Evolutionary conservation across 208 protist species (phyloP).

Genomic region (Histomonas meleagridis): DNA sequence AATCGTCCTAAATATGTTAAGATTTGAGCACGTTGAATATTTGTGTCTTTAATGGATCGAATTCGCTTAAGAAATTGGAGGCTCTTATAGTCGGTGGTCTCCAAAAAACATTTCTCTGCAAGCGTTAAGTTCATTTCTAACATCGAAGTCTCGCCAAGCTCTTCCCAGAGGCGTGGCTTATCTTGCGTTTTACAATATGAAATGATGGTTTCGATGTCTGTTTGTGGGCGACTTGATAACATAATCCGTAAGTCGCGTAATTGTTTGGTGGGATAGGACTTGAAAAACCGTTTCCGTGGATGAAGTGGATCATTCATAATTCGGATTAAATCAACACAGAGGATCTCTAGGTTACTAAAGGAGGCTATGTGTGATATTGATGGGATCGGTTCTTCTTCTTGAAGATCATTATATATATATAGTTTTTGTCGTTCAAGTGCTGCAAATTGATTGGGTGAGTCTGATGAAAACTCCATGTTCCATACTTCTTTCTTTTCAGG

Average conservation of each 20-base stretch:
- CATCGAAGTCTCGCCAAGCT: slow-evolving; percentile 78
- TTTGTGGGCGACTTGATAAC: background rate
- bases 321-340: slow-evolving; percentile 72
- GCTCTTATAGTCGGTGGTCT: slow-evolving; percentile 74
- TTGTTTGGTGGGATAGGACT: slow-evolving; percentile 68
- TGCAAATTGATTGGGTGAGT: slow-evolving; percentile 73
- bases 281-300: slow-evolving; percentile 64
- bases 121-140: slow-evolving; percentile 54
- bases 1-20: slow-evolving; percentile 76
- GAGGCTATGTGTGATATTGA: slow-evolving; percentile 67
- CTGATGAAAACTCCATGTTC: slow-evolving; percentile 38
- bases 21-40: slow-evolving; percentile 83
- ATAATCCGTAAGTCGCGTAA: slow-evolving; percentile 63
- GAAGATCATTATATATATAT: slow-evolving; percentile 65
- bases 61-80: slow-evolving; percentile 63
- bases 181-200: background rate
- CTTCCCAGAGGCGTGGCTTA: slow-evolving; percentile 70
- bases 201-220: background rate
- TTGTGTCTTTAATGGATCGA: slow-evolving; percentile 55
- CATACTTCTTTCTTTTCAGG: background rate
- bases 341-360: slow-evolving; percentile 72
- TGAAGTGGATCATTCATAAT: slow-evolving; percentile 72
- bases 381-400: slow-evolving; percentile 66
- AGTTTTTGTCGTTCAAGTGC: slow-evolving; percentile 63
- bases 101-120: slow-evolving; percentile 71